phyloP scores from a whole-genome alignment of 2,329 filamentous ascomycete genomes.

The Podosphaera xanthii region DNA sequence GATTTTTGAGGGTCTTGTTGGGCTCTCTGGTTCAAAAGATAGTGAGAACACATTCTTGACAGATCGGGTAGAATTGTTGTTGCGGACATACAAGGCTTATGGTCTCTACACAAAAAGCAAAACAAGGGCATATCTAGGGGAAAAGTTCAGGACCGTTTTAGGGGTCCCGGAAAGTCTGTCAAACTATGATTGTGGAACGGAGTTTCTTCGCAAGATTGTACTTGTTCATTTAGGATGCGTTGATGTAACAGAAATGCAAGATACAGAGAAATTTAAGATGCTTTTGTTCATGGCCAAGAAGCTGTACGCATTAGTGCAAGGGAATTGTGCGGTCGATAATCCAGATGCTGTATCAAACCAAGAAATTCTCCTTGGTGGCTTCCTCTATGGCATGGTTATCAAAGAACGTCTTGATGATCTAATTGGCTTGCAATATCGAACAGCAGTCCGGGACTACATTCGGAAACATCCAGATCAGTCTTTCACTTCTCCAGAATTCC shows the following conservation, averaged over 20 bases:
- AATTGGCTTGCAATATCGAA: conserved; percentile 32
- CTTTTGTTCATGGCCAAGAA: conserved; percentile 92
- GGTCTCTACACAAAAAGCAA: conserved; percentile 59
- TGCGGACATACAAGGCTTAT: conserved; percentile 87
- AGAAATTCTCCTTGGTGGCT: conserved; percentile 79
- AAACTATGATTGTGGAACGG: conserved; percentile 72
- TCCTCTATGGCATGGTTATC: conserved; percentile 82
- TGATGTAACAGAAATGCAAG: conserved; percentile 61
- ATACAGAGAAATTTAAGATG: conserved; percentile 83
- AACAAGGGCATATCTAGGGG: conserved; percentile 67
- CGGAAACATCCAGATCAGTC: conserved; percentile 35
- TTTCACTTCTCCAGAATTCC: conserved; percentile 58
- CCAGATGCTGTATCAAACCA: conserved; percentile 93
- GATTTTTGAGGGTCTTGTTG: conserved; percentile 85
- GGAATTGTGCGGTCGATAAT: conserved; percentile 83
- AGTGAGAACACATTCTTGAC: conserved; percentile 80
- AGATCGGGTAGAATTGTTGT: conserved; percentile 73
- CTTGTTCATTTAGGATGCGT: conserved; percentile 76
- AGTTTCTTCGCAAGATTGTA: conserved; percentile 76
- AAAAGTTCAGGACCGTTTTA: conserved; percentile 76
- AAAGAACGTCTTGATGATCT: conserved; percentile 91
- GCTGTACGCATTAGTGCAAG: conserved; percentile 76
- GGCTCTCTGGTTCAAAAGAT: conserved; percentile 50
- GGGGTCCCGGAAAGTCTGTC: conserved; percentile 65
- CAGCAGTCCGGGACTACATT: conserved; percentile 32